Evolutionary conservation across 78 protist genomes (phyloP), one percentile per base, ranked within the genome.

Genomic region (Dictyostelium intermedium): DNA sequence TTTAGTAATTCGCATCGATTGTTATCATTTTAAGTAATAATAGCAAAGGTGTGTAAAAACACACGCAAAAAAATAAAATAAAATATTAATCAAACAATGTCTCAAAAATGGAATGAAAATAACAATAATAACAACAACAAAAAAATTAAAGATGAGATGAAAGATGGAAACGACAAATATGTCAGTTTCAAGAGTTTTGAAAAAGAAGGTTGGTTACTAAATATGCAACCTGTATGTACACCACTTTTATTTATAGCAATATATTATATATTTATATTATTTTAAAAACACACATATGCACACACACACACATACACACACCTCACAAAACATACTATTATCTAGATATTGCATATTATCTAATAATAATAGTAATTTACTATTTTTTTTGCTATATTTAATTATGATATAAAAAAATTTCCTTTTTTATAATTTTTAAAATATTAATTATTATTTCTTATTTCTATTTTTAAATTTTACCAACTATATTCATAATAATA

Each of bases 201-300:
- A n/a, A 69, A 77, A 47, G 66, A 50, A 32, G 93, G 93, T 87
- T 87, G 93, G 93, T 41, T 87, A 30, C 5, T 87, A 18, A 87
- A 87, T 79, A 87, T 87, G 84, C 83, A 87, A 66, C 93, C 93
- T n/a, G 83, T 86, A 85, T 9, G 83, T 27, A 69, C 53, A n/a
- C n/a, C n/a, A n/a, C 53, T 45, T 45, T 45, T 9, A 45, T 45
- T 45, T n/a, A 39, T 39, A 39, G 43, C 4, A 39, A 39, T 39
- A 39, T 5, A 39, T 39, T 39, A 39, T 39, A 39, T 39, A 39
- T 39, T n/a, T n/a, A n/a, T n/a, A n/a, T n/a, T n/a, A n/a, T n/a
- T n/a, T n/a, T n/a, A n/a, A n/a, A n/a, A n/a, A n/a, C n/a, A n/a
- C n/a, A n/a, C n/a, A n/a, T n/a, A n/a, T n/a, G n/a, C 14, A 47